A percentile compares a stretch with the other conserved stretches of the same genome.
Evolutionary conservation across 1,284 basidiomycete genomes (phyloP).

Genomic region (Kwoniella shivajii): DNA sequence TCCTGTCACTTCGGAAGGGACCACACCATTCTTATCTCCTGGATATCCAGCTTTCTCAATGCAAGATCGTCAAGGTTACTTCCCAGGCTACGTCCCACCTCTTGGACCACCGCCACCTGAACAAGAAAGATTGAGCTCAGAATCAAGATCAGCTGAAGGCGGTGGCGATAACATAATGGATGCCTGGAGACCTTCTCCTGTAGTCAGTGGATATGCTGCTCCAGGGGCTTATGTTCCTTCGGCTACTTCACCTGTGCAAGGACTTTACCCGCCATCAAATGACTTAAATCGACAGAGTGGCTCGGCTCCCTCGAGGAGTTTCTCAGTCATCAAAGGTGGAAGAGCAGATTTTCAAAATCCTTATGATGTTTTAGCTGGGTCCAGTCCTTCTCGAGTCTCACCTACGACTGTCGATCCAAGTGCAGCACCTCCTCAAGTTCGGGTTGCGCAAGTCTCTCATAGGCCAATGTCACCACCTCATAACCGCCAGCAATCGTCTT

Average conservation of each 20-base stretch:
- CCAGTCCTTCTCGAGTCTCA: neutral
- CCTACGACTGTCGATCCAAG: neutral
- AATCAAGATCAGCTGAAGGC: constrained; percentile 31
- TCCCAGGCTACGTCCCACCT: constrained; percentile 24
- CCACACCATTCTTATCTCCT: constrained; percentile 23
- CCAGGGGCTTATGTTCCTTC: constrained; percentile 21
- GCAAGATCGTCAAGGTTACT: constrained; percentile 14
- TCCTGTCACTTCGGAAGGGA: constrained; percentile 21
- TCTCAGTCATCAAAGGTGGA: constrained; percentile 50
- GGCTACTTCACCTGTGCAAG: constrained; percentile 14
- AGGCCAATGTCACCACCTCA: constrained; percentile 28
- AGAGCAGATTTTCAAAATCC: constrained; percentile 40
- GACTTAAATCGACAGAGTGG: neutral
- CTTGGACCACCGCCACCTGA: constrained; percentile 36
- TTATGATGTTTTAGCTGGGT: constrained; percentile 25
- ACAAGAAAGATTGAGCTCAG: constrained; percentile 26
- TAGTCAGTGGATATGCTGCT: neutral
- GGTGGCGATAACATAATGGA: constrained; percentile 39
- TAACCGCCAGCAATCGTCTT: constrained; percentile 32
- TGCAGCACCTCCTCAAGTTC: constrained; percentile 9
- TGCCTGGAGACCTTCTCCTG: constrained; percentile 33
- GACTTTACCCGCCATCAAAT: neutral
- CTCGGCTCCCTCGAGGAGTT: constrained; percentile 31
- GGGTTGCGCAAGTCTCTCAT: constrained; percentile 26
- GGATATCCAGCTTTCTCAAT: constrained; percentile 12